Conservation (phyloP, 805 yeast species). For the Myxozyma neglecta region DNA sequence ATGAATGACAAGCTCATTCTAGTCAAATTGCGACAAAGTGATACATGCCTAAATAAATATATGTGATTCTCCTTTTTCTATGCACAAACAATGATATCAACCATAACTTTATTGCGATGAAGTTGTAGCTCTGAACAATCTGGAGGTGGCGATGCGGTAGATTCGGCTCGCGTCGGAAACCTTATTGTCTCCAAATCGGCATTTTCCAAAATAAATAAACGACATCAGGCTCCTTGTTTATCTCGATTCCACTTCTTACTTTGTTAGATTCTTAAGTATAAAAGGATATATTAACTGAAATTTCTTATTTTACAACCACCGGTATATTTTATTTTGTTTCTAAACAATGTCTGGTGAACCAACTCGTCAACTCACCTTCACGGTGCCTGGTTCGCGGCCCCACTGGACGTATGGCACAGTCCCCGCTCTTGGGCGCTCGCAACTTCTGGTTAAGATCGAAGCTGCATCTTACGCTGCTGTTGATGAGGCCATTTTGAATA, state of each 20-base stretch:
- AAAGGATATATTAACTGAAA: not conserved
- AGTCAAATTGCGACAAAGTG: too few species aligned
- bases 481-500: conserved; percentile 61
- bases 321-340: not conserved
- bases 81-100: too few species aligned
- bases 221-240: not conserved
- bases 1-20: too few species aligned
- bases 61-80: too few species aligned
- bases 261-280: not conserved
- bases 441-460: conserved; percentile 57
- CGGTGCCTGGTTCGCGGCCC: conserved; percentile 25
- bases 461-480: conserved; percentile 65
- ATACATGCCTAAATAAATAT: too few species aligned
- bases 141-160: not conserved
- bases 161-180: not conserved
- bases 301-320: not conserved
- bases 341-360: conserved; percentile 16
- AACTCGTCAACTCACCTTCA: conserved; percentile 29
- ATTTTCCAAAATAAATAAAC: not conserved
- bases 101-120: too few species aligned
- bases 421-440: conserved; percentile 50
- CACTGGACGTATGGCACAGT: conserved; percentile 40
- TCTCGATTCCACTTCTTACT: not conserved
- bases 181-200: not conserved
- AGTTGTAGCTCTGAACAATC: too few species aligned